phyloP scores from a whole-genome alignment of 2,329 filamentous ascomycete species.

The Epichloe gansuensis region DNA sequence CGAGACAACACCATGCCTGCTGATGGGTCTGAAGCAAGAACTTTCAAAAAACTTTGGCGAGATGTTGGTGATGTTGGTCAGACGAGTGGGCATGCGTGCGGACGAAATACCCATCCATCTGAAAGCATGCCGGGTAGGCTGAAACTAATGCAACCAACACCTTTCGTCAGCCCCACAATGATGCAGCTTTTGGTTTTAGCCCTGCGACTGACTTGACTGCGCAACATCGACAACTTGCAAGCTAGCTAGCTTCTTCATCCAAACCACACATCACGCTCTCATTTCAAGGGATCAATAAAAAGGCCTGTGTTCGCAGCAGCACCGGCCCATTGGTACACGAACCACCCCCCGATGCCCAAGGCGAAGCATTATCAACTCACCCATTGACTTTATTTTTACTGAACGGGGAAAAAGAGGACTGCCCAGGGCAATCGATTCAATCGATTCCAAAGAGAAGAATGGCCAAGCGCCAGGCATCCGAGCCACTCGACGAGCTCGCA shows the following conservation, averaged over 20 bases:
- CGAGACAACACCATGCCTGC: too few species aligned
- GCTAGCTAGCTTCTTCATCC: not conserved
- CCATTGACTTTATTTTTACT: too few species aligned
- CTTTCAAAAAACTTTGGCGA: too few species aligned
- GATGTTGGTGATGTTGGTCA: too few species aligned
- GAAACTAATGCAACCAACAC: not conserved
- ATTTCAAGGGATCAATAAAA: not conserved
- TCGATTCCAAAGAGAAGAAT: slow-evolving; percentile 10
- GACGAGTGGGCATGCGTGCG: too few species aligned
- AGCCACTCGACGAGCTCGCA: slow-evolving; percentile 44
- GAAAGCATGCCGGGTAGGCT: not conserved
- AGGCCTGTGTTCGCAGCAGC: not conserved
- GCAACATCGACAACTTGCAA: not conserved
- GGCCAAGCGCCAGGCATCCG: slow-evolving; percentile 47
- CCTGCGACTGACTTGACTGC: not conserved
- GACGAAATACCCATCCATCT: too few species aligned
- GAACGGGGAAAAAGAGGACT: too few species aligned
- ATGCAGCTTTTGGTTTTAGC: slow-evolving; percentile 6
- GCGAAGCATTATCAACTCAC: not conserved
- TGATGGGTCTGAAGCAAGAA: too few species aligned
- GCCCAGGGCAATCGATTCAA: too few species aligned
- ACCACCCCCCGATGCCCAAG: not conserved
- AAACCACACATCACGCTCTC: not conserved
- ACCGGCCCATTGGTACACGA: not conserved
- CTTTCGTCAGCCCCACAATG: slow-evolving; percentile 4